Evolutionary conservation across 306 rosid genomes (phyloP), one percentile per base, ranked within the genome.

Genomic region (Cucurbita moschata): DNA sequence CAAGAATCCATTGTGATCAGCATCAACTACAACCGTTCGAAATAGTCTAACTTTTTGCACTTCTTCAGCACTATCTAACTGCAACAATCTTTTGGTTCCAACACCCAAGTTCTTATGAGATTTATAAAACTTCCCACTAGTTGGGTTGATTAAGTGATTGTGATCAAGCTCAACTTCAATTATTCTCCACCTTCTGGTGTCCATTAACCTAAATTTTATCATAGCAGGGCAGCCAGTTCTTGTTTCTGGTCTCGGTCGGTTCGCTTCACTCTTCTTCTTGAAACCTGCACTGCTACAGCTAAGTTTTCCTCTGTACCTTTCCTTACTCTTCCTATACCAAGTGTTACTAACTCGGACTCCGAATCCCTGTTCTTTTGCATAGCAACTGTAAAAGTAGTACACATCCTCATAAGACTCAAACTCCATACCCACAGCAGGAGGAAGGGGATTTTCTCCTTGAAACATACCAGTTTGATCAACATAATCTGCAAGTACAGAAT

Each of bases 241-340:
- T 37, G 96, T 89, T 72, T 87, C 88, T 3, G 96, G 96, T 78
- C 92, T 90, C 1, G 92, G 96, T 37, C 88, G 90, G 76, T 83
- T 87, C 0, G 92, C 96, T 58, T 87, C 90, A 69, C 88, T 90
- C 77, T 74, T 86, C 82, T 90, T 87, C 81, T 90, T 87, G 82
- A 87, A 90, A 38, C 96, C 96, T 10, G 96, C 92, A 56, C 88
- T 87, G 59, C 92, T 90, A 83, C 96, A 87, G 79, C 93, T 90
- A 60, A 90, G 87, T 73, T 87, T 90, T n/a, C 87, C 96, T 80
- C 92, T 79, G 72, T 90, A 86, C 63, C 91, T 86, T 70, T 90
- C 96, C 78, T 87, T 87, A 19, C 86, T 83, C 86, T 86, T 90
- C 75, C 90, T 80, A 72, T 90, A 87, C 92, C 92, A 90, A 0